Evolutionary conservation across 352 stramenopile genomes (phyloP).

Genomic region (Elongisporangium prolatum): DNA sequence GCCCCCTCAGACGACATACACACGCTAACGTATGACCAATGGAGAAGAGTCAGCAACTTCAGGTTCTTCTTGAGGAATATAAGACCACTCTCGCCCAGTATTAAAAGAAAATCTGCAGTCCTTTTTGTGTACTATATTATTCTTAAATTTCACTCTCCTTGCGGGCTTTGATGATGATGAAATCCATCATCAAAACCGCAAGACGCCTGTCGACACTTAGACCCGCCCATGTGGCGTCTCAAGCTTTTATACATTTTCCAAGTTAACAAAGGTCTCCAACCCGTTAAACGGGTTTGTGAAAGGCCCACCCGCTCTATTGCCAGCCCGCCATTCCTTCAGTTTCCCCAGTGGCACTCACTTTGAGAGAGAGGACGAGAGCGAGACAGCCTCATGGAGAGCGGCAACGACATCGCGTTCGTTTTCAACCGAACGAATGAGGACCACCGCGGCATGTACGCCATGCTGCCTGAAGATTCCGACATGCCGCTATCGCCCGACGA

Average conservation of each 20-base stretch:
- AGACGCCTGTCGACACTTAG: not conserved
- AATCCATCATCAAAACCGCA: not conserved
- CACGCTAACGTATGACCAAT: too few relatives aligned
- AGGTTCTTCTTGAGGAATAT: not conserved
- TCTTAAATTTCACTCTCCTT: not conserved
- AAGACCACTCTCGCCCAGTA: not conserved
- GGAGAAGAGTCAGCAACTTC: not conserved
- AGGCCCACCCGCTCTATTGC: not conserved
- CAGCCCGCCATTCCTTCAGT: not conserved
- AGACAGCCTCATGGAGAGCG: not conserved
- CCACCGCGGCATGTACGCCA: slow-evolving; percentile 61
- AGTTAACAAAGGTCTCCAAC: not conserved
- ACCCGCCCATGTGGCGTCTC: not conserved
- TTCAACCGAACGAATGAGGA: slow-evolving; percentile 31
- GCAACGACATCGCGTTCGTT: slow-evolving; percentile 33
- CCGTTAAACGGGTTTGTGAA: not conserved
- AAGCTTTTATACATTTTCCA: not conserved
- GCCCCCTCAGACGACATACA: not conserved
- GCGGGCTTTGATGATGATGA: too few relatives aligned
- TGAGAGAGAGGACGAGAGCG: not conserved
- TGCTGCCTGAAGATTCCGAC: slow-evolving; percentile 27
- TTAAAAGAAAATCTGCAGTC: not conserved
- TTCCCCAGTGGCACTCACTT: not conserved
- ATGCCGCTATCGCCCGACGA: slow-evolving; percentile 38
- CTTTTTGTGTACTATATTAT: not conserved